phyloP scores from a whole-genome alignment of 2,329 filamentous ascomycete species.

The Capronia epimyces region DNA sequence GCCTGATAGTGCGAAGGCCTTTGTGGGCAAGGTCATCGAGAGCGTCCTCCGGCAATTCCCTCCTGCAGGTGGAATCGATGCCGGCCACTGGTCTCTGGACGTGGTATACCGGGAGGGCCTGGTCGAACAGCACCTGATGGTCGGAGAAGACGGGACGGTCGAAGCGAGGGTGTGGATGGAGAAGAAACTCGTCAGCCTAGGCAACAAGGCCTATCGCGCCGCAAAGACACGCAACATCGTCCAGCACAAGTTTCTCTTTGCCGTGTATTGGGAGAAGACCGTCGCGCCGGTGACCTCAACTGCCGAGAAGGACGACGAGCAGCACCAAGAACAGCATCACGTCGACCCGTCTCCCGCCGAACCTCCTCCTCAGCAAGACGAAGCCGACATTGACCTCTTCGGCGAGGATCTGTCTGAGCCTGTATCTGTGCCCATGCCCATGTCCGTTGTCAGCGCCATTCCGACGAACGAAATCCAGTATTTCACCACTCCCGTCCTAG shows the following conservation, averaged over 20 bases:
- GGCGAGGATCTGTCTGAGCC: slow-evolving; percentile 2
- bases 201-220: slow-evolving; percentile 12
- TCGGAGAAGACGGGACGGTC: slow-evolving; percentile 13
- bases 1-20: slow-evolving; percentile 5
- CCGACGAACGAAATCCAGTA: slow-evolving; percentile 10
- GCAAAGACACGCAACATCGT: slow-evolving; percentile 14
- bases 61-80: slow-evolving; percentile 3
- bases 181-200: slow-evolving; percentile 14
- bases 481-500: slow-evolving; percentile 20
- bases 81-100: slow-evolving; percentile 4
- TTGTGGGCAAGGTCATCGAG: slow-evolving; percentile 8
- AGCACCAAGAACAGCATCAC: not conserved
- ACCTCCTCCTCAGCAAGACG: not conserved
- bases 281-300: slow-evolving; percentile 1
- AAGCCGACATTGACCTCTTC: slow-evolving; percentile 10
- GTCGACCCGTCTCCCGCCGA: not conserved
- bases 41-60: slow-evolving; percentile 1
- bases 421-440: not conserved
- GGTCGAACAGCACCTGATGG: slow-evolving; percentile 18
- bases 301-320: not conserved
- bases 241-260: slow-evolving; percentile 7
- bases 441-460: slow-evolving; percentile 2
- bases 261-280: slow-evolving; percentile 24
- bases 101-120: slow-evolving; percentile 7
- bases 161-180: slow-evolving; percentile 22